These are phyloP conservation scores for Drechslerella dactyloides DNA, from an alignment of 2,329 filamentous ascomycete genomes.

Conservation along the genomic window DNA sequence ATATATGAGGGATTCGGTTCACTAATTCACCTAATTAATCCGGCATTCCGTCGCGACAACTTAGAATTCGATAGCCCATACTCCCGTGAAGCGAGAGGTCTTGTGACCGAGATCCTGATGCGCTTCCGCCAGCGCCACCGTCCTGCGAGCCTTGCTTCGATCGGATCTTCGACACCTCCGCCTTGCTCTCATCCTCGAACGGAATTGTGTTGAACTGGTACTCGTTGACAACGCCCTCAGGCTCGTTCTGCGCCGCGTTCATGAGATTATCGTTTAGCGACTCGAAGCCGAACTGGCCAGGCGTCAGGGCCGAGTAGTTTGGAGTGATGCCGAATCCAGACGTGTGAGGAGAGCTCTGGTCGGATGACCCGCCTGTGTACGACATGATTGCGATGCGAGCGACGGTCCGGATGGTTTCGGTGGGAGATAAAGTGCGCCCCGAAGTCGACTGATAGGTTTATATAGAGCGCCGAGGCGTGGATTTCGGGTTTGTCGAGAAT, in stretches of 20 bases:
- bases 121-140: constrained; percentile 10
- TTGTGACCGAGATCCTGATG: constrained; percentile 14
- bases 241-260: constrained; percentile 37
- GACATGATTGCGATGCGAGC: constrained; percentile 21
- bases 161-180: constrained; percentile 36
- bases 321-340: constrained; percentile 47
- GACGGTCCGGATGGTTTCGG: background rate
- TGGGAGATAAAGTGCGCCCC: background rate
- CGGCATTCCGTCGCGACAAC: background rate
- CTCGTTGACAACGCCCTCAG: constrained; percentile 42
- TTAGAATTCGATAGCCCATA: constrained; percentile 13
- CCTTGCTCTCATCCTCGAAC: constrained; percentile 41
- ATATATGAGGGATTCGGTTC: constrained; percentile 43
- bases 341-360: constrained; percentile 43
- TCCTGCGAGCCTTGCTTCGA: constrained; percentile 31
- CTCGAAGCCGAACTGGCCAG: constrained; percentile 45
- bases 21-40: constrained; percentile 16
- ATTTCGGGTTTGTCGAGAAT: constrained; percentile 8
- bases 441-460: background rate
- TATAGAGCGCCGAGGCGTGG: background rate
- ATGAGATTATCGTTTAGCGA: constrained; percentile 44
- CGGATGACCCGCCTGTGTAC: constrained; percentile 38
- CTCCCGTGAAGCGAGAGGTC: constrained; percentile 42
- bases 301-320: constrained; percentile 42
- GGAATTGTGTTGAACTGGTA: constrained; percentile 48